These are phyloP conservation scores for Melastoma candidum DNA, from an alignment of 441 rosid species.

Conservation along the genomic window DNA sequence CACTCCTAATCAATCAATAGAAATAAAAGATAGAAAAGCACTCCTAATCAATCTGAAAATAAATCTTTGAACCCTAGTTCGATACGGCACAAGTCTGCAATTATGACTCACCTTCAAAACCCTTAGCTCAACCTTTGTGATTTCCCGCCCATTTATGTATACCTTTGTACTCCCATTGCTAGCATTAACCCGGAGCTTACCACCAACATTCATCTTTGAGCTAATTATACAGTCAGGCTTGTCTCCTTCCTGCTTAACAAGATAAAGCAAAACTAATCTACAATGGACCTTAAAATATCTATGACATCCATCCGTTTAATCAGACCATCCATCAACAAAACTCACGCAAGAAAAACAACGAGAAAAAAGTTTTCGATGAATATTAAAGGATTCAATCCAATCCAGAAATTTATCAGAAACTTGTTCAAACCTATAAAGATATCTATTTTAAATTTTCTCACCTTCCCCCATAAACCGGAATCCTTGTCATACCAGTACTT, in stretches of 20 bases:
- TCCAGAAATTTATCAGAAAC: neutral
- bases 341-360: neutral
- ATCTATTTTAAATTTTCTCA: slow-evolving; percentile 8
- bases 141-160: slow-evolving; percentile 53
- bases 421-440: neutral
- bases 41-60: too few relatives aligned
- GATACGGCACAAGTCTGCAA: neutral
- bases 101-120: slow-evolving; percentile 26
- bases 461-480: slow-evolving; percentile 60
- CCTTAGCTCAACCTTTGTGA: slow-evolving; percentile 35
- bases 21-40: too few relatives aligned
- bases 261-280: slow-evolving; percentile 6
- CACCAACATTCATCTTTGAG: slow-evolving; percentile 42
- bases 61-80: too few relatives aligned
- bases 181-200: slow-evolving; percentile 35
- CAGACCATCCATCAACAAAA: neutral
- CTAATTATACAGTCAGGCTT: slow-evolving; percentile 48
- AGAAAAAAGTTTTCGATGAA: too few relatives aligned
- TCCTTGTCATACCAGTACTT: slow-evolving; percentile 60
- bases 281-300: too few relatives aligned
- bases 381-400: neutral
- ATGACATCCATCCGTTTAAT: too few relatives aligned
- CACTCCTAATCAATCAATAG: too few relatives aligned
- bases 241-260: slow-evolving; percentile 40
- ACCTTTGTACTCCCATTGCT: slow-evolving; percentile 49